A percentile compares a stretch with the other conserved stretches of the same genome.
These are phyloP conservation scores for Pyracantha coccinea DNA, from an alignment of 331 rosid species.

Conservation along the genomic window DNA sequence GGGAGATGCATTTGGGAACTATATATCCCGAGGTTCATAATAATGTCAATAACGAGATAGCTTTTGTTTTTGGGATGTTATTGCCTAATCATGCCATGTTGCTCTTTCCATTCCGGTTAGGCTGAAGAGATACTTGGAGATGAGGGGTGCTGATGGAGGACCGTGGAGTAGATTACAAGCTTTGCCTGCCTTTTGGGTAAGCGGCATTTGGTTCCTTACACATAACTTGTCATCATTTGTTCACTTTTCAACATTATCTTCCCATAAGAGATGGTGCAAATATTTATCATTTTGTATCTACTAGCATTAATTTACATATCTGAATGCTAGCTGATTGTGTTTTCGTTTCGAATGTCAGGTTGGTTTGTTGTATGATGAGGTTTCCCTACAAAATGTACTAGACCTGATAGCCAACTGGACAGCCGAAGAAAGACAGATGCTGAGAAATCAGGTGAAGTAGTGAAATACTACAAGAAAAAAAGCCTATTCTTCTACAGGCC, in stretches of 20 bases:
- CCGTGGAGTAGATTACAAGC: constrained; percentile 99
- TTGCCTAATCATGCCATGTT: constrained; percentile 13
- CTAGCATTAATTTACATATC: neutral
- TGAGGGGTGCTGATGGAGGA: constrained; percentile 99
- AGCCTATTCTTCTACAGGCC: neutral
- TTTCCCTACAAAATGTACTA: constrained; percentile 61
- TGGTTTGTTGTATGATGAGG: constrained; percentile 75
- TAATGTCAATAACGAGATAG: constrained; percentile 6
- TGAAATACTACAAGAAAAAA: neutral
- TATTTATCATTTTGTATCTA: neutral
- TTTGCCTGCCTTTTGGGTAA: constrained; percentile 96
- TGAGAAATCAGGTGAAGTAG: constrained; percentile 67
- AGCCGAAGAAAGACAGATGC: constrained; percentile 70
- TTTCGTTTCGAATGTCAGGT: constrained; percentile 47
- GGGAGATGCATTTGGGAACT: constrained; percentile 92
- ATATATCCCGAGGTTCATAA: constrained; percentile 76
- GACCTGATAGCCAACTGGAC: constrained; percentile 89
- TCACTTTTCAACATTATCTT: no score
- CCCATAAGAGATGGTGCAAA: neutral
- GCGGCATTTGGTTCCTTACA: neutral
- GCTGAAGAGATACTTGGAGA: constrained; percentile 52
- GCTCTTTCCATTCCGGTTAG: constrained; percentile 43
- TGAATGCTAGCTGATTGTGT: constrained; percentile 5
- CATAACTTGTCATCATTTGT: neutral
- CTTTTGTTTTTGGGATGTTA: neutral